Base-by-base conservation (phyloP, 176 grass and related monocot genomes). In the Oryza rufipogon region DNA sequence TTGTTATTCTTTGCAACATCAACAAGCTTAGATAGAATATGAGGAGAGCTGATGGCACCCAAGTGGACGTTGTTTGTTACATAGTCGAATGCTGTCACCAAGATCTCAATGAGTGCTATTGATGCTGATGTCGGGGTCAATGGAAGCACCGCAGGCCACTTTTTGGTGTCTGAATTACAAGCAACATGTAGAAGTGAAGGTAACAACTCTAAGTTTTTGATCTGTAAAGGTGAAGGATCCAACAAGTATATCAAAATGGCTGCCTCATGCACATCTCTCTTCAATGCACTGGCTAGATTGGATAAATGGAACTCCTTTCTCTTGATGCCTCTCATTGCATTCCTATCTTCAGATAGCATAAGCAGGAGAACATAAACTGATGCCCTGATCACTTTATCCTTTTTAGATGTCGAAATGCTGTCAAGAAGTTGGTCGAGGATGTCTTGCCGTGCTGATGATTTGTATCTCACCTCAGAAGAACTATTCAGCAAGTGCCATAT, bases 31-130 rank as follows among this genome's bases (percentile, higher is more conserved):
- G 85, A 91, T 20, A 99, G 83, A 80, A 92, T 89, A 73, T 80
- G 83, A 22, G 93, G 96, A 15, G 93, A 99, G 74, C 90, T 93
- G 78, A 99, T 86, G n/a, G 83, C 71, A 80, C 89, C 91, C 74
- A 99, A 91, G 87, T 96, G 93, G 60, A 99, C 81, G 81, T 96
- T 99, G 68, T 99, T 99, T 1, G 96, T 99, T 84, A 99, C 91
- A 92, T 99, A 96, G 87, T 99, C 96, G 5, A 96, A 99, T 87
- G 96, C 91, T 45, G 96, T 99, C 64, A 99, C 96, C 66, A 99
- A 80, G 61, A 94, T 89, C 85, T 99, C 96, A 83, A 99, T 99
- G 86, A 99, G 91, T 58, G 93, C 89, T 90, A 99, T 94, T 26
- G 96, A 99, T 82, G 96, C 96, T 34, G 96, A 95, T 87, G 87